Evolutionary conservation across 768 basidiomycete genomes (phyloP).

Genomic region (Zangia roseola): DNA sequence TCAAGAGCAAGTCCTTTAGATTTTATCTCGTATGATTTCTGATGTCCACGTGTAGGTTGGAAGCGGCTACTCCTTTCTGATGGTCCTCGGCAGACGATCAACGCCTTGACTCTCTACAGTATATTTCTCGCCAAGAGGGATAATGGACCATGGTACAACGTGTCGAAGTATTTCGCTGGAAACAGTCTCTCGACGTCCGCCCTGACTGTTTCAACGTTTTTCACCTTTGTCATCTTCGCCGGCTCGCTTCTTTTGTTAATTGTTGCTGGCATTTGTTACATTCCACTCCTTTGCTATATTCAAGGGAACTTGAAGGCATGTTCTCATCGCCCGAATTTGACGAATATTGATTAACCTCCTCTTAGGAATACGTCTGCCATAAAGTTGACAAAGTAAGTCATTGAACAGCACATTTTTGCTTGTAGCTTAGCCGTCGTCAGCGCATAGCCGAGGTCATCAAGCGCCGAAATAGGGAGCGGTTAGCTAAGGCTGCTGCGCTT

Average conservation of each 20-base stretch:
- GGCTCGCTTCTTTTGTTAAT: slow-evolving; percentile 82
- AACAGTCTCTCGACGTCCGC: slow-evolving; percentile 78
- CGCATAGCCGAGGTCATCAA: slow-evolving; percentile 94
- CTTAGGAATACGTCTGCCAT: slow-evolving; percentile 94
- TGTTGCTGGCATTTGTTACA: slow-evolving; percentile 81
- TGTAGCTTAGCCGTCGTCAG: slow-evolving; percentile 38
- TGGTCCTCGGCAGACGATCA: slow-evolving; percentile 96
- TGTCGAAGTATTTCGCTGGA: slow-evolving; percentile 76
- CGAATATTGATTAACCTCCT: slow-evolving; percentile 1
- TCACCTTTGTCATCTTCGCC: slow-evolving; percentile 85
- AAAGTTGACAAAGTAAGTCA: slow-evolving; percentile 89
- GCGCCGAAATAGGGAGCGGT: slow-evolving; percentile 83
- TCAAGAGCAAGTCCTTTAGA: slow-evolving; percentile 74
- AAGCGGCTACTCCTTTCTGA: slow-evolving; percentile 89
- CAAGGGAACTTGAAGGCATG: slow-evolving; percentile 93
- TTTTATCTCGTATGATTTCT: not conserved
- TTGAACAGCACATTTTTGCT: not conserved
- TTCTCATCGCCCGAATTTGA: not conserved
- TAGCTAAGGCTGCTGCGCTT: slow-evolving; percentile 73
- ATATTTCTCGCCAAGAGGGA: slow-evolving; percentile 65
- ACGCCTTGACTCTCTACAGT: slow-evolving; percentile 93
- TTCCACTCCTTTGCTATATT: slow-evolving; percentile 94
- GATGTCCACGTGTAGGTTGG: slow-evolving; percentile 53
- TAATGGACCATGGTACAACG: slow-evolving; percentile 59
- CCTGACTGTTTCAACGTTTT: slow-evolving; percentile 84